Percentiles rank a stretch among this genome's conserved stretches.
Evolutionary conservation across 768 basidiomycete species (phyloP).

Genomic region (Coprinopsis cinerea): DNA sequence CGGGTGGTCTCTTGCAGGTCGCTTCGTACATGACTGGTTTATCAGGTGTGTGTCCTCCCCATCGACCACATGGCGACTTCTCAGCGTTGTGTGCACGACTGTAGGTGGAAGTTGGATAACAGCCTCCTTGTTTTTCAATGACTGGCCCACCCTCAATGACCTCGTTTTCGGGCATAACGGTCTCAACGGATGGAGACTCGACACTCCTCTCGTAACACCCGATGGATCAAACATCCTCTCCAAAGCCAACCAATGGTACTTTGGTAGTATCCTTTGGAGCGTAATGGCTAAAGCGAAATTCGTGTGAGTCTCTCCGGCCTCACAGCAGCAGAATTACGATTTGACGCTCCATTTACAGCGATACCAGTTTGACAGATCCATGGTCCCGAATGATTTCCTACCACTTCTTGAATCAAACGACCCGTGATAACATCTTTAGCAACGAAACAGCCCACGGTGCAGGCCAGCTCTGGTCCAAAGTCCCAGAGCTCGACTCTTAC

Average conservation of each 20-base stretch:
- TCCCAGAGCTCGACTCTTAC: slow-evolving; percentile 47
- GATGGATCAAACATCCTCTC: slow-evolving; percentile 43
- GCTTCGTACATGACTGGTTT: slow-evolving; percentile 62
- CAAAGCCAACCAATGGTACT: slow-evolving; percentile 44
- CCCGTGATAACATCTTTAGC: slow-evolving; percentile 51
- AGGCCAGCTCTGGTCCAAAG: slow-evolving; percentile 63
- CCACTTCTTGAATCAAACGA: slow-evolving; percentile 69
- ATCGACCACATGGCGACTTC: no score
- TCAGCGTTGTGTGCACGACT: no score
- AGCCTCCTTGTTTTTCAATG: slow-evolving; percentile 56
- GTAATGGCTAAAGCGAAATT: slow-evolving; percentile 49
- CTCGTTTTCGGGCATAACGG: slow-evolving; percentile 52
- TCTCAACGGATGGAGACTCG: slow-evolving; percentile 50
- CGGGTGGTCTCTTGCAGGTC: slow-evolving; percentile 68
- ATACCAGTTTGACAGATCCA: slow-evolving; percentile 60
- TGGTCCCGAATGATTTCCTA: slow-evolving; percentile 64
- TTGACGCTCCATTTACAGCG: slow-evolving; percentile 27
- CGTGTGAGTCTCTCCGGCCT: slow-evolving; percentile 11
- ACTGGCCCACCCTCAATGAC: slow-evolving; percentile 52
- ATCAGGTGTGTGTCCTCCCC: slow-evolving; percentile 53
- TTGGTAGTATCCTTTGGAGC: slow-evolving; percentile 47
- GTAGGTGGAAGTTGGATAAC: slow-evolving; percentile 65
- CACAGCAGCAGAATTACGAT: no score
- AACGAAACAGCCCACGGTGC: slow-evolving; percentile 60
- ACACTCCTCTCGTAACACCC: slow-evolving; percentile 50